Evolutionary conservation across 1,284 basidiomycete species (phyloP), one percentile per base, ranked within the genome.

Genomic region (Rugosomyces carneus): DNA sequence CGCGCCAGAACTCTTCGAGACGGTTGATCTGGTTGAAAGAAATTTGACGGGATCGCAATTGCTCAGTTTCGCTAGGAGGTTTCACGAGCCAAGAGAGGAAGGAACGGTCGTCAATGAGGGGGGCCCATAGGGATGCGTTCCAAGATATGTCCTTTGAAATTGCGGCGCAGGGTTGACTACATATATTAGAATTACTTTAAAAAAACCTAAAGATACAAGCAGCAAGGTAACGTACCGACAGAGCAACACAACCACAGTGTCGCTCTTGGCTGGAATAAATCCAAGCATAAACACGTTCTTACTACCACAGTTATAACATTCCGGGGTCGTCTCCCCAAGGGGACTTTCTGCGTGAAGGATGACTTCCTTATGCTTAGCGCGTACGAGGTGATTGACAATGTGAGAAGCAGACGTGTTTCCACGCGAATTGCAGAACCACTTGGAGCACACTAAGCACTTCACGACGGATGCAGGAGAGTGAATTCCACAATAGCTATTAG

Each of bases 341-440:
- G 94, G 92, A 47, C 89, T 89, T 59, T 99, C 94, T 44, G 89
- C 87, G 63, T 99, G 96, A 38, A 99, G 71, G 50, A 93, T 89
- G 51, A 99, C 95, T 63, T 99, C 95, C 71, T 98, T 98, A 72
- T 99, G 96, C 69, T 98, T 97, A 21, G 96, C 93, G 59, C 95
- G 91, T 44, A 99, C 96, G 46, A 99, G 80, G 68, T 99, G 96
- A 66, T 96, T 97, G 59, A 99, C 95, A 57, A 99, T 99, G 64
- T 99, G 96, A 1, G 93, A 97, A 2, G 94, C 95, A 0, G 94
- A 95, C 1, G 94, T 97, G 60, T 94, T 95, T 44, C 95, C 94
- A 43, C 95, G 82, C n/a, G 95, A 95, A 66, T 99, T 99, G 75
- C 96, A 99, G 66, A 99, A 99, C 93, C 95, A 99, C 66, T 99